Base-by-base conservation (phyloP, 139 green algal genomes). In the Picochlorum costavermella region DNA sequence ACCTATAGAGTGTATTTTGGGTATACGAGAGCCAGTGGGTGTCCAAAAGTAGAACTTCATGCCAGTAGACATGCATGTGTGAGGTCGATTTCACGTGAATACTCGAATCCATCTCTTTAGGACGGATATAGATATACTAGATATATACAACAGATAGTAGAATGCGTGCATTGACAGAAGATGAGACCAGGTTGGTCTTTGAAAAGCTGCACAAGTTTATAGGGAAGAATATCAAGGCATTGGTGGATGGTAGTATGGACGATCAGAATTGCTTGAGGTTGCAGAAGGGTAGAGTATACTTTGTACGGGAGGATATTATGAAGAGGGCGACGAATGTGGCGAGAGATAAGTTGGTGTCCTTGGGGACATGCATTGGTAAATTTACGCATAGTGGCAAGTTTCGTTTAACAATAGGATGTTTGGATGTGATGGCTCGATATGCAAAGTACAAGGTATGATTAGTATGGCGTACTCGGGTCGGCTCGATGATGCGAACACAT, bases 141-240 rank as follows among this genome's bases (percentile, higher is more conserved):
- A 40, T 11, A 40, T 6, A 40, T 40, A 40, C 5, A 40, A 13
- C 11, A 40, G 33, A 40, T 12, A 40, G 33, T 9, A 71, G 3
- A 2, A 82, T 79, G 78, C 55, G 78, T 36, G 76, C 78, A 1
- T 50, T 84, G 11, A 84, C 78, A 10, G 78, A 84, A 55, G 71
- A 84, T 37, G 92, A 98, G 75, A 95, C 92, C 1, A 91, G 93
- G 68, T 62, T 78, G 26, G 92, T 99, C 12, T 95, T 99, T 65
- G 92, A 98, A 66, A 99, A 99, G 82, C 86, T 99, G 9, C 89
- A 94, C 67, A 96, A 97, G 60, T 99, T 94, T 59, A 86, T 99
- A 6, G 94, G 94, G 8, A 97, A 96, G 64, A 93, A 95, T 70
- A 88, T 99, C 37, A 93, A 94, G 69, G 80, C 73, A 50, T 70